Evolutionary conservation across 148 eudicot species (phyloP), one percentile per base, ranked within the genome.

Genomic region (Pharnaceum exiguum): DNA sequence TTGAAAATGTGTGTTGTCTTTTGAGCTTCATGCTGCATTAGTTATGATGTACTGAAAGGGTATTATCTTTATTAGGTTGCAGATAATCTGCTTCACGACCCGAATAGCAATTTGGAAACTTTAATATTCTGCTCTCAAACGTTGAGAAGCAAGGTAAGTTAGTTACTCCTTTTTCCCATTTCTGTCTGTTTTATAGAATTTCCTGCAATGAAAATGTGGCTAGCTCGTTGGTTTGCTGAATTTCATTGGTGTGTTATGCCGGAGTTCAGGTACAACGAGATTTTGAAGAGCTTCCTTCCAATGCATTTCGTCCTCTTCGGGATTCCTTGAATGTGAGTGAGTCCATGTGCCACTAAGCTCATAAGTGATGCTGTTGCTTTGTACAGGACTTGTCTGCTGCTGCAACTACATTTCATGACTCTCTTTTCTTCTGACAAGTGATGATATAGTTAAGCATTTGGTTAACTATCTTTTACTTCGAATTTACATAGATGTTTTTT

Each of bases 51-150:
- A 39, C 28, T 58, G 3, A 38, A 23, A 48, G 46, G 33, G 27
- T 46, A 46, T 54, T 51, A 39, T 31, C 61, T 75, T 62, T 62
- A 40, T 28, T 70, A 93, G 98, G 98, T 88, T 71, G 75, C 95
- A 37, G 98, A 93, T 75, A 93, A 88, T 70, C 70, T 93, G 65
- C 98, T 93, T 71, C 98, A 88, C 64, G 98, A 93, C 74, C 54
- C 82, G 43, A 62, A 75, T 58, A 93, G 98, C 83, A 93, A 93
- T 72, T 68, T 71, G 63, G 98, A 93, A 78, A 93, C 98, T 28
- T 60, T 75, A 53, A 85, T 93, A 30, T 93, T 93, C 73, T 93
- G 98, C 70, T 93, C 98, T 39, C 98, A 93, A 81, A 93, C 96
- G 51, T 81, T 93, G 46, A 81, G 95, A 73, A 93, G 94, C 86